Evolutionary conservation across 179 eudicot species (phyloP), one percentile per base, ranked within the genome.

Genomic region (Silene noctiflora): DNA sequence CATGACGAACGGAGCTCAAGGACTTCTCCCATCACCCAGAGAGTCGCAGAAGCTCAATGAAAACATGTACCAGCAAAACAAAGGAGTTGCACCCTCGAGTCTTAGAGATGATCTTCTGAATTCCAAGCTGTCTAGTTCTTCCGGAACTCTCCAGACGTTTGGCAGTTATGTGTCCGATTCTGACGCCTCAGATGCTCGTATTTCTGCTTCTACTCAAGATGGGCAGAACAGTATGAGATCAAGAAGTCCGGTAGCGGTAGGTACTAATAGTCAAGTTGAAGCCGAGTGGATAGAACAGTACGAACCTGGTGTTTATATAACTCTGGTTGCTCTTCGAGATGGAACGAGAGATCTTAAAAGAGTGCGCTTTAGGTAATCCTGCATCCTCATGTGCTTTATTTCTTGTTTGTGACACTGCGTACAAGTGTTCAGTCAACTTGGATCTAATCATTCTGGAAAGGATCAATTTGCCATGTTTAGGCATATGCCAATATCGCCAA

Each of bases 221-320:
- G 84, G 89, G 68, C 91, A 86, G 55, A 83, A 77, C 33, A 83
- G 84, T 79, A 60, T 73, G 58, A 87, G 87, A 80, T 81, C 89
- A 8, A 81, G 83, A 67, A 84, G 77, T 80, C 75, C 88, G 0
- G 69, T 80, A 8, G 67, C 85, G 19, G 76, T 82, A 55, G 85
- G 81, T 77, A 84, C 76, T 75, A 84, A 79, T 67, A 88, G 81
- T 78, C 93, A 86, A 77, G 91, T 90, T 62, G 98, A 95, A 84
- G 96, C 98, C 21, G 99, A 93, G 79, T 91, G 99, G 98, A 95
- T 91, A 75, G 99, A 95, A 79, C 99, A 93, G 81, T 95, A 95
- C 48, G 99, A 93, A 87, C 91, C 96, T 75, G 99, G 99, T 76
- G 99, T 95, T 44, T 95, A 95, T 75, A 93, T 95, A 46, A 95